These are phyloP conservation scores for Phytomonas serpens DNA, from an alignment of 208 protist genomes.

Conservation along the genomic window DNA sequence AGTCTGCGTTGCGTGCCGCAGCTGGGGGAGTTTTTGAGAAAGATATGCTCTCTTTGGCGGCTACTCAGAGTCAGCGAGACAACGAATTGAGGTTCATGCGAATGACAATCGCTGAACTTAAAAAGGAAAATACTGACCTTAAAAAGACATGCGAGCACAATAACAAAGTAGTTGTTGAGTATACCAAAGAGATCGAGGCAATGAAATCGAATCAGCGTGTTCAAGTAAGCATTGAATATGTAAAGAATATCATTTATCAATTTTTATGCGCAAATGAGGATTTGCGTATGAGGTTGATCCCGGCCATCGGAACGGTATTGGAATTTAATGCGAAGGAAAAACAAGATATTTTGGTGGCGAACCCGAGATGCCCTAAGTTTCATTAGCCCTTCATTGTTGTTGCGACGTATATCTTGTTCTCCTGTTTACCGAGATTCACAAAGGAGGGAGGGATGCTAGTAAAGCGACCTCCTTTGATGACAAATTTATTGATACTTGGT, in stretches of 20 bases:
- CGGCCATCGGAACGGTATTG: conserved; percentile 78
- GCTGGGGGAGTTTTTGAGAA: conserved; percentile 38
- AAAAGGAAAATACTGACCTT: conserved; percentile 52
- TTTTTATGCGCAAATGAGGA: conserved; percentile 61
- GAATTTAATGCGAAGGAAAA: conserved; percentile 77
- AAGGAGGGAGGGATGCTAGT: not conserved
- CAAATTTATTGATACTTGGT: not conserved
- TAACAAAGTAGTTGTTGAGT: conserved; percentile 50
- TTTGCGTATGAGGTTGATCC: conserved; percentile 75
- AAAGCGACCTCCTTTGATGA: not conserved
- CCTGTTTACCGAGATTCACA: not conserved
- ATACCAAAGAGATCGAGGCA: conserved; percentile 52
- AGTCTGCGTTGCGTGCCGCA: conserved; percentile 17
- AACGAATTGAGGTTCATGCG: conserved; percentile 16
- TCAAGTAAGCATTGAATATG: conserved; percentile 65
- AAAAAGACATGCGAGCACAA: conserved; percentile 46
- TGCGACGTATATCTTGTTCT: not conserved
- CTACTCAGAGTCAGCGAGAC: conserved; percentile 27
- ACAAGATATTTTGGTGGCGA: conserved; percentile 42
- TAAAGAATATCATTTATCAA: conserved; percentile 72
- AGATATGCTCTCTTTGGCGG: conserved; percentile 39
- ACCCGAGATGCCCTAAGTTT: conserved; percentile 61
- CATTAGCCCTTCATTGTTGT: conserved; percentile 20
- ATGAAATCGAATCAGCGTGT: conserved; percentile 57
- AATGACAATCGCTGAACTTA: conserved; percentile 18